A percentile compares a stretch with the other conserved stretches of the same genome.
phyloP scores from a whole-genome alignment of 768 basidiomycete genomes.

The Tulasnella sp. region DNA sequence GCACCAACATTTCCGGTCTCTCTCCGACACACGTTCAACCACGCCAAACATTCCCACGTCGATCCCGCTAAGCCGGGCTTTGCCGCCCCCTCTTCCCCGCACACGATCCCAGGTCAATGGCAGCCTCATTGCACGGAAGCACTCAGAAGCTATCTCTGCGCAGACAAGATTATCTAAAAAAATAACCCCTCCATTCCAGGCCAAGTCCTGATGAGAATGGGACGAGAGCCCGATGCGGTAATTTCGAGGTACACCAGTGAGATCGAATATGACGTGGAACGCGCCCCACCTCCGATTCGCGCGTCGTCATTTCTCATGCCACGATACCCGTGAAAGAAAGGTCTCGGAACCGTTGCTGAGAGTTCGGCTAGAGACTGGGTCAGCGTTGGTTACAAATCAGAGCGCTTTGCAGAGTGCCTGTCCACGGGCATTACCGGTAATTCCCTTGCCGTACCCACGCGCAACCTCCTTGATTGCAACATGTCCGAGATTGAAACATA shows the following conservation, averaged over 20 bases:
- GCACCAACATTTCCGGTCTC: neutral
- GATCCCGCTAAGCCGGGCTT: neutral
- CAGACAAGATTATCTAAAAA: neutral
- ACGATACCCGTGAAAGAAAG: neutral
- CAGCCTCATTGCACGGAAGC: conserved; percentile 8
- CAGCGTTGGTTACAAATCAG: neutral
- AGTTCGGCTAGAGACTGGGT: neutral
- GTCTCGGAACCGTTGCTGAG: neutral
- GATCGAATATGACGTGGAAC: neutral
- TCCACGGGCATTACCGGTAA: neutral
- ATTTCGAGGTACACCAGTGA: neutral
- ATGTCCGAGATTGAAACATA: neutral
- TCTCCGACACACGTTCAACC: conserved; percentile 10
- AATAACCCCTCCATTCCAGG: neutral
- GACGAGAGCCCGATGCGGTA: neutral
- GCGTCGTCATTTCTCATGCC: neutral
- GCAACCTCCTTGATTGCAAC: neutral
- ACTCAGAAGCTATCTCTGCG: neutral
- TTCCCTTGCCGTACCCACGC: neutral
- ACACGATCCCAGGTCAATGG: neutral
- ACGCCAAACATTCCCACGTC: conserved; percentile 4
- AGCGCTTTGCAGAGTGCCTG: neutral
- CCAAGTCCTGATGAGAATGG: neutral
- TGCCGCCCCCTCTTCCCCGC: neutral
- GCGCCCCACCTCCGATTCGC: neutral